A percentile compares a stretch with the other conserved stretches of the same genome.
These are phyloP conservation scores for Pholiota conissans DNA, from an alignment of 768 basidiomycete species.

Conservation along the genomic window DNA sequence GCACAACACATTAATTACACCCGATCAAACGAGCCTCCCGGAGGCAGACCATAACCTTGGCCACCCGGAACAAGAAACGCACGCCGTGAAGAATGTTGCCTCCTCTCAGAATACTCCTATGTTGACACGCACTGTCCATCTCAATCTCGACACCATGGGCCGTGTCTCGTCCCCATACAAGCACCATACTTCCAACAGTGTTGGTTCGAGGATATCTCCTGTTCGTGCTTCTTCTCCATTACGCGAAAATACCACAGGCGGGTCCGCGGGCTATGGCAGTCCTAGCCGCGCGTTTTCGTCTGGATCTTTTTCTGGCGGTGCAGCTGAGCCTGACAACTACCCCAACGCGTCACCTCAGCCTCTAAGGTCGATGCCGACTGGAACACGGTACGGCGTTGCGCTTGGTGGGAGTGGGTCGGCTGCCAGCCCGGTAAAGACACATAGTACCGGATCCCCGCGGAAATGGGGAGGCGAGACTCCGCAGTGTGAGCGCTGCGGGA, in stretches of 20 bases:
- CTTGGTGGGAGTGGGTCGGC: constrained; percentile 35
- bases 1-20: constrained; percentile 1
- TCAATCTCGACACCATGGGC: neutral
- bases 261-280: neutral
- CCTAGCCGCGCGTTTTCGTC: neutral
- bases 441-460: constrained; percentile 37
- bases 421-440: constrained; percentile 28
- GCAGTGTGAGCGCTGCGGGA: constrained; percentile 64
- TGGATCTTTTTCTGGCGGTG: neutral
- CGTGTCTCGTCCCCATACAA: neutral
- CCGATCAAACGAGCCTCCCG: constrained; percentile 1
- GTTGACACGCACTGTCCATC: neutral
- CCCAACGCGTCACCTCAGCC: constrained; percentile 5
- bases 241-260: neutral
- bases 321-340: neutral
- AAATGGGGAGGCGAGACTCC: constrained; percentile 58
- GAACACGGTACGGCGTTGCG: constrained; percentile 66
- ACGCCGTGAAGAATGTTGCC: neutral
- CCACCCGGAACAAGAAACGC: neutral
- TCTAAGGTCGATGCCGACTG: constrained; percentile 44
- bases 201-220: neutral
- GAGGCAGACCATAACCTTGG: constrained; percentile 5
- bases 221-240: neutral
- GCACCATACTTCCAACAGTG: neutral
- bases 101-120: neutral